Percentiles rank a stretch among this genome's conserved stretches.
phyloP scores from a whole-genome alignment of 192 early-diverging fungal genomes.

The Podochytrium sp. region DNA sequence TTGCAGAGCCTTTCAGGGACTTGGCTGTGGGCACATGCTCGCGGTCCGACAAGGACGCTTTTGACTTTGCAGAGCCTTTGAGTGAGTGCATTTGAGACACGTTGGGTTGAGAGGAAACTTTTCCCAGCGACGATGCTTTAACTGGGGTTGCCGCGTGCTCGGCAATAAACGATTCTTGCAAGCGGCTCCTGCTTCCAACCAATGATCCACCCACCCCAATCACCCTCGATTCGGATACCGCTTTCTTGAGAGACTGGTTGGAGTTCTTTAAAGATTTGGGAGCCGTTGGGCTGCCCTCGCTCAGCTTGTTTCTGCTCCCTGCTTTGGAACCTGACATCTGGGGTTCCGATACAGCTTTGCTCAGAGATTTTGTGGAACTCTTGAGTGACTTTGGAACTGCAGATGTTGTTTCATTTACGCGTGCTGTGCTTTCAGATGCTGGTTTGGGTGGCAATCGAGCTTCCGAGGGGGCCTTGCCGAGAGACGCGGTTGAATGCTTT shows the following conservation, averaged over 20 bases:
- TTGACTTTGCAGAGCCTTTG: not conserved
- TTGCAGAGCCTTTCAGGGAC: not conserved
- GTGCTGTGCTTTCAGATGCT: not conserved
- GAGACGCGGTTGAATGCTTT: not conserved
- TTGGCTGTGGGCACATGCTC: not conserved
- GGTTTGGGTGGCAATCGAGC: not conserved
- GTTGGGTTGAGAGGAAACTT: not conserved
- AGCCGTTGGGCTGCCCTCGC: not conserved
- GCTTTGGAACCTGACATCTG: not conserved
- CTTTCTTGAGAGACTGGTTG: not conserved
- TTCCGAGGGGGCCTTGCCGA: not conserved
- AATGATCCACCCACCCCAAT: not conserved
- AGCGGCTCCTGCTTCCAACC: not conserved
- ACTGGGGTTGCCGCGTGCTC: not conserved
- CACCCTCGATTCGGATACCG: not conserved
- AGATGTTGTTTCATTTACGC: not conserved
- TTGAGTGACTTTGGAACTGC: not conserved
- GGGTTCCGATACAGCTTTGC: not conserved
- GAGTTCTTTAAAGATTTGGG: not conserved
- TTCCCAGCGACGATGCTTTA: not conserved
- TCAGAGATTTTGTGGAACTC: not conserved
- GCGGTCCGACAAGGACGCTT: not conserved
- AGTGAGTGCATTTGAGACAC: not conserved
- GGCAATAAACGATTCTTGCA: not conserved
- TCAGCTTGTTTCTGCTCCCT: not conserved